Percentiles rank a stretch among this genome's conserved stretches.
Evolutionary conservation across 768 basidiomycete genomes (phyloP).

Genomic region (Podaxis sp.): DNA sequence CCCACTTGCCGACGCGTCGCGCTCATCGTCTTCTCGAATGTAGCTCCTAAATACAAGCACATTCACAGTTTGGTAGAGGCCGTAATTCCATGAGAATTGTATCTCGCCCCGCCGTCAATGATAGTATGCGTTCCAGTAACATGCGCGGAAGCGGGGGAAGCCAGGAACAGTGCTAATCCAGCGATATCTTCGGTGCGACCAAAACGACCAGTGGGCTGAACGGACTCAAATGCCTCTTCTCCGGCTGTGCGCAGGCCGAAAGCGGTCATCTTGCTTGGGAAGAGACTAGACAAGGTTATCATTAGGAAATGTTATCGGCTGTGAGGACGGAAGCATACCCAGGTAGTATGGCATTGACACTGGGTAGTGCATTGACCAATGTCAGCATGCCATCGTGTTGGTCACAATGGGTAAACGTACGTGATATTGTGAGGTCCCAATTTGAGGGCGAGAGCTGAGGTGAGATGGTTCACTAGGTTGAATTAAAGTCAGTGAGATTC

Average conservation of each 20-base stretch:
- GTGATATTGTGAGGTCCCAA: conserved; percentile 61
- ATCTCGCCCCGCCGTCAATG: conserved; percentile 33
- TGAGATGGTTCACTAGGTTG: conserved; percentile 72
- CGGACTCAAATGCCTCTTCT: conserved; percentile 46
- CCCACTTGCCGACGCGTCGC: too few species aligned
- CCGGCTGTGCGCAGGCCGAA: conserved; percentile 60
- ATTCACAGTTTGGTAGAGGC: conserved; percentile 2
- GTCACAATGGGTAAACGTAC: conserved; percentile 40
- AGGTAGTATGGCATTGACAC: conserved; percentile 83
- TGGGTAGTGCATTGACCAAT: conserved; percentile 24
- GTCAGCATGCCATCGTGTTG: background rate
- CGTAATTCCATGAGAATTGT: background rate
- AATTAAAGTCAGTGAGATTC: background rate
- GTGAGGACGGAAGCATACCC: conserved; percentile 43
- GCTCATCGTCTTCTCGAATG: too few species aligned
- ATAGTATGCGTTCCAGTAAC: conserved; percentile 73
- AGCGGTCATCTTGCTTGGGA: conserved; percentile 85
- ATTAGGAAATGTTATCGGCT: background rate
- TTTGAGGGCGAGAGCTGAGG: conserved; percentile 67
- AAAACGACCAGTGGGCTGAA: conserved; percentile 72
- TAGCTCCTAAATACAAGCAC: background rate
- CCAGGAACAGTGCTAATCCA: conserved; percentile 68
- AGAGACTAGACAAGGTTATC: conserved; percentile 36
- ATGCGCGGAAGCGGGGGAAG: conserved; percentile 71
- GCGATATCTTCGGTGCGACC: conserved; percentile 69